These are phyloP conservation scores for Dentipellis fragilis DNA, from an alignment of 768 basidiomycete species.

Conservation along the genomic window DNA sequence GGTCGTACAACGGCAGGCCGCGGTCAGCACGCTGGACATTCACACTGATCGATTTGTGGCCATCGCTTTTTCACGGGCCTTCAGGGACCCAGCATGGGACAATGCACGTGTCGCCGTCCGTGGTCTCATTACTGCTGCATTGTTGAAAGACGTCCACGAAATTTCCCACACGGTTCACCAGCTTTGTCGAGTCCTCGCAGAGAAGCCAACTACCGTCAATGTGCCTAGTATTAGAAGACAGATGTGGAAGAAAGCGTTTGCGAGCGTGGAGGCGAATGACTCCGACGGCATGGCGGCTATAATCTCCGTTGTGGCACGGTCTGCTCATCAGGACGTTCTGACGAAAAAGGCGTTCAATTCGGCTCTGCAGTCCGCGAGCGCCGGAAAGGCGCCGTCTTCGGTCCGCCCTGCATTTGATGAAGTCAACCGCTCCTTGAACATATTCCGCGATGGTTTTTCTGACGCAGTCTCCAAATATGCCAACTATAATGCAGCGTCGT, in stretches of 20 bases:
- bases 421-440: constrained; percentile 51
- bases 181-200: constrained; percentile 29
- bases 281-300: constrained; percentile 47
- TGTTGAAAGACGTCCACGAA: constrained; percentile 25
- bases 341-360: constrained; percentile 38
- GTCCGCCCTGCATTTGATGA: constrained; percentile 32
- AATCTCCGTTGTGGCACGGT: constrained; percentile 44
- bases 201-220: constrained; percentile 24
- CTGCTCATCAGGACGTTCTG: constrained; percentile 60
- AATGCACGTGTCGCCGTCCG: constrained; percentile 31
- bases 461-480: constrained; percentile 54
- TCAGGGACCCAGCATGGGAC: constrained; percentile 31
- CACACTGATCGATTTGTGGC: constrained; percentile 38
- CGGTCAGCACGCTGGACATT: constrained; percentile 35
- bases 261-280: constrained; percentile 48
- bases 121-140: constrained; percentile 26
- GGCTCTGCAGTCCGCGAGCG: constrained; percentile 22
- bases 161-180: constrained; percentile 22
- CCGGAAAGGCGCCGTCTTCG: constrained; percentile 1
- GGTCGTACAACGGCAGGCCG: constrained; percentile 19
- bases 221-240: constrained; percentile 35
- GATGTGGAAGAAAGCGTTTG: constrained; percentile 64
- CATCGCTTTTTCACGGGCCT: constrained; percentile 33
- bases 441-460: constrained; percentile 53
- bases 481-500: constrained; percentile 45